phyloP scores from a whole-genome alignment of 176 grass and related monocot genomes.

The Secale cereale region DNA sequence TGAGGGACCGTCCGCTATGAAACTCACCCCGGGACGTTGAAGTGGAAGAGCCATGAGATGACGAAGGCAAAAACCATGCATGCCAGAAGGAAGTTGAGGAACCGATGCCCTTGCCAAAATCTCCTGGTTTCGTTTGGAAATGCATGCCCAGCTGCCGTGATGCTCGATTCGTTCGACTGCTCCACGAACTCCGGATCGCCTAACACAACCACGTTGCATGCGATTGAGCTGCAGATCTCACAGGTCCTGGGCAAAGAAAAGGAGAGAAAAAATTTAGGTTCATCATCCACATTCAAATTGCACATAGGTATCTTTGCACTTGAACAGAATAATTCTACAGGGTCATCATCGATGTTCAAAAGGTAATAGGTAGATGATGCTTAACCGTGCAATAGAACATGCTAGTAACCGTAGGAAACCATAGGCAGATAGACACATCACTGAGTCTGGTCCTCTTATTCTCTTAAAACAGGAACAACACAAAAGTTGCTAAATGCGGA shows the following conservation, averaged over 20 bases:
- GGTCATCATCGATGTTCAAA: not conserved
- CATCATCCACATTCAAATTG: not conserved
- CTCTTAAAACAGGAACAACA: not conserved
- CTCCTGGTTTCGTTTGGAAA: slow-evolving; percentile 49
- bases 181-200: slow-evolving; percentile 54
- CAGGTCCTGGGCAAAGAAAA: slow-evolving; percentile 55
- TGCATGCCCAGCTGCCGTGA: slow-evolving; percentile 7
- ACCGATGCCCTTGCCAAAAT: slow-evolving; percentile 89
- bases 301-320: not conserved
- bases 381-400: not conserved
- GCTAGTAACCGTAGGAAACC: not conserved
- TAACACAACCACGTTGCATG: slow-evolving; percentile 58
- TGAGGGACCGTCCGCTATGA: not conserved
- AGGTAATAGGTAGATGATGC: not conserved
- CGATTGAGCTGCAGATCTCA: slow-evolving; percentile 83
- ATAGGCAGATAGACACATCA: not conserved
- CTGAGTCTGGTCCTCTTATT: not conserved
- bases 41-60: slow-evolving; percentile 97
- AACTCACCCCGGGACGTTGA: slow-evolving; percentile 76
- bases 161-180: slow-evolving; percentile 63
- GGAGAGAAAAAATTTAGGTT: not conserved
- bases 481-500: not conserved
- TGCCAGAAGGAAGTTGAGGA: slow-evolving; percentile 94
- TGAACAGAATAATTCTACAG: not conserved
- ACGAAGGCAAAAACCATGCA: slow-evolving; percentile 96